phyloP scores from a whole-genome alignment of 1,284 basidiomycete species.

The Cryptococcus amylolentus region DNA sequence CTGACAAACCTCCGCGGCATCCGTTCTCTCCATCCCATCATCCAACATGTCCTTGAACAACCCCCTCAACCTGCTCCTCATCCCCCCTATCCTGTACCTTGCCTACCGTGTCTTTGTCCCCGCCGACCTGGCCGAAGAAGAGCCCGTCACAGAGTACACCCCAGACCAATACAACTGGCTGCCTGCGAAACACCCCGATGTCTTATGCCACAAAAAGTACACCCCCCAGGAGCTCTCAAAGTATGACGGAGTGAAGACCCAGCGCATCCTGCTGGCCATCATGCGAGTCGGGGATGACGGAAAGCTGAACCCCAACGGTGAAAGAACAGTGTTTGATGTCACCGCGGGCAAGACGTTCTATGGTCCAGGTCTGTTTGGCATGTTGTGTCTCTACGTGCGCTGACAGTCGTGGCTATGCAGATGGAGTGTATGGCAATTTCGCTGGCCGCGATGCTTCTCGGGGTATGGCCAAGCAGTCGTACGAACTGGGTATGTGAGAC shows the following conservation, averaged over 20 bases:
- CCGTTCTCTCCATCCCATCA: neutral
- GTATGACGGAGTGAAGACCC: slow-evolving; percentile 63
- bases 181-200: slow-evolving; percentile 71
- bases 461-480: slow-evolving; percentile 96
- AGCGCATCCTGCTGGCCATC: slow-evolving; percentile 79
- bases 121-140: slow-evolving; percentile 31
- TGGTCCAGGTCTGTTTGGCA: slow-evolving; percentile 67
- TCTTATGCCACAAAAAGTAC: slow-evolving; percentile 68
- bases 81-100: slow-evolving; percentile 74
- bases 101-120: slow-evolving; percentile 71
- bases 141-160: slow-evolving; percentile 26
- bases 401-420: slow-evolving; percentile 48
- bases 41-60: slow-evolving; percentile 38
- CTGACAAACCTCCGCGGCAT: neutral
- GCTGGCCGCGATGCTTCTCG: slow-evolving; percentile 88
- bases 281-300: slow-evolving; percentile 54
- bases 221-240: slow-evolving; percentile 68
- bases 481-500: slow-evolving; percentile 66
- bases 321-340: slow-evolving; percentile 86
- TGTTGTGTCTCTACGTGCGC: slow-evolving; percentile 9
- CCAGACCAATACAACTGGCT: slow-evolving; percentile 75
- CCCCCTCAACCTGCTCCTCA: slow-evolving; percentile 58
- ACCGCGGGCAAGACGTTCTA: slow-evolving; percentile 84
- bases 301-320: slow-evolving; percentile 53
- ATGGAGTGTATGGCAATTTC: slow-evolving; percentile 95